Base-by-base conservation (phyloP, 225 moss, liverwort and hornwort genomes). In the Anthoceros angustus region DNA sequence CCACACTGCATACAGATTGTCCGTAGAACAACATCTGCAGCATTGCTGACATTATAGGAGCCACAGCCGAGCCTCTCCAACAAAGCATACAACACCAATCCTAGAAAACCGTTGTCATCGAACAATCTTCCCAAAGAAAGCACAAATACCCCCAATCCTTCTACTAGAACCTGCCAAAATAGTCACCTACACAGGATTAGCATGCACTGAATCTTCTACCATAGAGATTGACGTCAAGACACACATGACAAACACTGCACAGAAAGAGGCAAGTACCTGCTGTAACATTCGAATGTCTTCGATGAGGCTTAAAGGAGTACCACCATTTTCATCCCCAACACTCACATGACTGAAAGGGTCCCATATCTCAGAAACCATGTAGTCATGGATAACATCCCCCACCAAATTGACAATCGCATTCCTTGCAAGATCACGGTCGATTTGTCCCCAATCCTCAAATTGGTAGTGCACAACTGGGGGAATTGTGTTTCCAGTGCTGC, bases 271-370 rank as follows among this genome's bases (percentile, higher is more conserved):
- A 18, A 55, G 14, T 74, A 92, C 89, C 98, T 98, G 89, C 69
- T 89, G 87, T 48, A 98, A 81, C 87, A 87, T 89, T 69, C 82
- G 73, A 69, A 78, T 79, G 71, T 98, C 98, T 73, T 89, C 84
- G 61, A 87, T 77, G 66, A 74, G 69, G 72, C 82, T 76, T 42
- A 70, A 73, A 70, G 74, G 69, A 49, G 72, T 69, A 41, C 75
- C 70, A 38, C 67, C 66, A 61, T 80, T 25, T 72, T 86, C 80
- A 43, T 76, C 74, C 65, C 0, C 23, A 55, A 55, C 5, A 23
- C 55, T 55, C 1, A 1, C 55, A 5, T 55, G 5, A 32, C 32
- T 32, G 7, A 55, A 23, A 15, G 23, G n/a, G 14, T 98, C 86
- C 92, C 98, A 98, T 61, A 89, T 72, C 78, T 92, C 86, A 66